Evolutionary conservation across 2,329 filamentous ascomycete genomes (phyloP).

Genomic region (Colletotrichum euphorbiae): DNA sequence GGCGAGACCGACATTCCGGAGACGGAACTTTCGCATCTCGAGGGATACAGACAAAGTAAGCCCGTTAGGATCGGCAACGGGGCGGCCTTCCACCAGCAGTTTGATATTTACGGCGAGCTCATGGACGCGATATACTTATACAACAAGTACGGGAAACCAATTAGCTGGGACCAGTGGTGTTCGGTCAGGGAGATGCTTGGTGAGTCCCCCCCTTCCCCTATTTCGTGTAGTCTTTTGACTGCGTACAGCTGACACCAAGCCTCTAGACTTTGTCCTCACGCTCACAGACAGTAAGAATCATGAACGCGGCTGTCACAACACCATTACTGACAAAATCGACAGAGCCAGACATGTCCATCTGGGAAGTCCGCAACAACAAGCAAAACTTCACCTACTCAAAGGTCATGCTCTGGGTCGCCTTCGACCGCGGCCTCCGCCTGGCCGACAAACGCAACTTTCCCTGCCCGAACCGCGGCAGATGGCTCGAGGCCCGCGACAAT

Average conservation of each 20-base stretch:
- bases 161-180: conserved; percentile 82
- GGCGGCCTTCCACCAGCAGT: conserved; percentile 80
- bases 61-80: conserved; percentile 84
- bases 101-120: conserved; percentile 83
- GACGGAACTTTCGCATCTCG: conserved; percentile 74
- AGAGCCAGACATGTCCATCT: conserved; percentile 84
- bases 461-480: conserved; percentile 75
- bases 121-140: conserved; percentile 83
- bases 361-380: conserved; percentile 81
- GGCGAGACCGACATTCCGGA: conserved; percentile 82
- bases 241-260: neutral
- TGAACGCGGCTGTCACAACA: too few species aligned
- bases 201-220: conserved; percentile 43
- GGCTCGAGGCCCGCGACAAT: conserved; percentile 73
- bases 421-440: conserved; percentile 79
- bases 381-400: conserved; percentile 87
- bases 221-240: neutral
- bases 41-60: conserved; percentile 76
- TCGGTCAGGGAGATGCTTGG: conserved; percentile 74
- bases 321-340: conserved; percentile 28
- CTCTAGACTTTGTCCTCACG: conserved; percentile 73
- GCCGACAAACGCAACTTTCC: conserved; percentile 81
- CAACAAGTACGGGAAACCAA: conserved; percentile 82
- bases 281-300: conserved; percentile 66
- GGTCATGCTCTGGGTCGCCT: conserved; percentile 85